phyloP scores from a whole-genome alignment of 1,139 yeast genomes.

The Candida albicans region DNA sequence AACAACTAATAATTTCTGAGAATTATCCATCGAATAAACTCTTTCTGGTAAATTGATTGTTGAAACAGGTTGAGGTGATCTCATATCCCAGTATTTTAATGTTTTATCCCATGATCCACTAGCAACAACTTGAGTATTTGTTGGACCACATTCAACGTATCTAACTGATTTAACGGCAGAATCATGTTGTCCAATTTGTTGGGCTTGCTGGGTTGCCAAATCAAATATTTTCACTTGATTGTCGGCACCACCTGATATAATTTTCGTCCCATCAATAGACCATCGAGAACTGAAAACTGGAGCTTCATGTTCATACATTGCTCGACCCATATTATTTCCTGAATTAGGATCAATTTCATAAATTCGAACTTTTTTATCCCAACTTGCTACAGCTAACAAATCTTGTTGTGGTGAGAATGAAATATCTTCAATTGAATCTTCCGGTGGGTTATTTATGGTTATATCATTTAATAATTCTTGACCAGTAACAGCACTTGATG shows the following conservation, averaged over 20 bases:
- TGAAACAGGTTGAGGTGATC: slow-evolving; percentile 82
- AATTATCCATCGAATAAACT: slow-evolving; percentile 85
- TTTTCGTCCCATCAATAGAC: slow-evolving; percentile 83
- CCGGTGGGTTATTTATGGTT: slow-evolving; percentile 81
- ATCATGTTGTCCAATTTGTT: slow-evolving; percentile 85
- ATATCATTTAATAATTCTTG: slow-evolving; percentile 76
- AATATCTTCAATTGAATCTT: slow-evolving; percentile 85
- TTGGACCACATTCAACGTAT: slow-evolving; percentile 79
- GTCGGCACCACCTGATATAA: slow-evolving; percentile 91
- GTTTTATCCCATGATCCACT: slow-evolving; percentile 98
- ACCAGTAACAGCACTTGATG: slow-evolving; percentile 51
- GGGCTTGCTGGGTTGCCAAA: slow-evolving; percentile 75
- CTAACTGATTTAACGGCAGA: slow-evolving; percentile 76
- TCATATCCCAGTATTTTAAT: slow-evolving; percentile 87
- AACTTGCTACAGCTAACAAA: slow-evolving; percentile 74
- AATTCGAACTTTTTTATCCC: slow-evolving; percentile 95
- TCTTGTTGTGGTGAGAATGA: slow-evolving; percentile 94
- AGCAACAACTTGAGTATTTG: slow-evolving; percentile 79
- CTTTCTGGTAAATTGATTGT: slow-evolving; percentile 86
- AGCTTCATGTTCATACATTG: slow-evolving; percentile 84
- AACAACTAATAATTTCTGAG: slow-evolving; percentile 79
- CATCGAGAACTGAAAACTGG: slow-evolving; percentile 85
- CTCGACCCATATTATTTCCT: slow-evolving; percentile 79
- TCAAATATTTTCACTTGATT: slow-evolving; percentile 85
- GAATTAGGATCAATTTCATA: slow-evolving; percentile 76